phyloP scores from a whole-genome alignment of 1,284 basidiomycete genomes.

The Cutaneotrichosporon sp. region DNA sequence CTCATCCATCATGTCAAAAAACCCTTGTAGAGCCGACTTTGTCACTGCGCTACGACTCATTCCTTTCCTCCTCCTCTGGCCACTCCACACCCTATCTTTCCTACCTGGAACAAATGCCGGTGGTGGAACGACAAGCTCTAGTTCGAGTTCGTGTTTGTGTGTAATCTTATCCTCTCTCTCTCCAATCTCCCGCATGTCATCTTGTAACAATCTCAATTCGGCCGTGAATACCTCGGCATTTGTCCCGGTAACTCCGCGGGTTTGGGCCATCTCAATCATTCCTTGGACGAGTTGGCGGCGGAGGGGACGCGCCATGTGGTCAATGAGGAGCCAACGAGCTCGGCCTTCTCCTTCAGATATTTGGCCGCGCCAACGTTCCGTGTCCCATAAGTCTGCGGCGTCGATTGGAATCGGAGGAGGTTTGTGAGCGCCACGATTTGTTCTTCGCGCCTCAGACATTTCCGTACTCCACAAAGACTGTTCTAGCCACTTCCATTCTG shows the following conservation, averaged over 20 bases:
- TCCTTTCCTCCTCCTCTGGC: background rate
- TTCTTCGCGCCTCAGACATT: background rate
- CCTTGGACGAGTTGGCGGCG: background rate
- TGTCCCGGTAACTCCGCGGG: background rate
- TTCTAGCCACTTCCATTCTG: conserved; percentile 13
- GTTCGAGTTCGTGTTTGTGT: background rate
- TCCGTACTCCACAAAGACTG: background rate
- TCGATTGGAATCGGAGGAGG: background rate
- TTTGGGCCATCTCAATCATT: background rate
- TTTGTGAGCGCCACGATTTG: background rate
- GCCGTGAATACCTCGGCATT: background rate
- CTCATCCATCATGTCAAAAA: background rate
- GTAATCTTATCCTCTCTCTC: background rate
- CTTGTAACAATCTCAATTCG: background rate
- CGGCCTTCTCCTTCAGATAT: background rate
- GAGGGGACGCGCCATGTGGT: background rate
- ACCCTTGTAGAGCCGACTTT: background rate
- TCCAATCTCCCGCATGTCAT: background rate
- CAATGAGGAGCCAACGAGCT: background rate
- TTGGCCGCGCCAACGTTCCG: background rate
- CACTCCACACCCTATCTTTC: background rate
- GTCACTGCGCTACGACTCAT: background rate
- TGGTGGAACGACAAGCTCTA: background rate
- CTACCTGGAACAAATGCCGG: background rate
- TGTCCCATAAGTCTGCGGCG: background rate